Conservation (phyloP, 2,329 filamentous ascomycete genomes). For the Amauroascus verrucosus region DNA sequence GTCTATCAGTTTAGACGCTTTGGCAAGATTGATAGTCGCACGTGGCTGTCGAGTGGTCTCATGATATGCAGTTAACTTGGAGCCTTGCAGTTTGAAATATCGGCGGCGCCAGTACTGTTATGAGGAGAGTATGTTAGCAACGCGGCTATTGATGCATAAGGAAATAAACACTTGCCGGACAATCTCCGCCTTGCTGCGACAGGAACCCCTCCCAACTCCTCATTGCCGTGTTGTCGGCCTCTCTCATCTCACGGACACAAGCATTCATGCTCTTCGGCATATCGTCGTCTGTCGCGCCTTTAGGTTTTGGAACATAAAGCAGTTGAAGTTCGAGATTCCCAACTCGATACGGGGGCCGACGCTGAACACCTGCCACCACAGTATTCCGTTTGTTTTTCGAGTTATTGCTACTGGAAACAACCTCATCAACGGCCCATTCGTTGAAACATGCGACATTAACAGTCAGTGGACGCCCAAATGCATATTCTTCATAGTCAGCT, state of each 20-base stretch:
- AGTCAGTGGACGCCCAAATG: constrained; percentile 77
- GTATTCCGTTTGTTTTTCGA: constrained; percentile 86
- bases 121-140: constrained; percentile 51
- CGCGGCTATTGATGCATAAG: constrained; percentile 46
- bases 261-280: constrained; percentile 99
- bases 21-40: constrained; percentile 90
- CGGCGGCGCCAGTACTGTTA: constrained; percentile 87
- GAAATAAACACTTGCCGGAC: constrained; percentile 59
- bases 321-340: constrained; percentile 91
- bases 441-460: constrained; percentile 95
- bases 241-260: constrained; percentile 84
- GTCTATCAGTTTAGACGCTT: constrained; percentile 86
- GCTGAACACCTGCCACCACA: constrained; percentile 47
- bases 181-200: constrained; percentile 95
- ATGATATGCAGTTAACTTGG: constrained; percentile 89
- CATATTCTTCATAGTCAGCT: constrained; percentile 79
- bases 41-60: constrained; percentile 91
- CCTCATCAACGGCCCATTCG: constrained; percentile 90
- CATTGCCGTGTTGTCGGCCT: constrained; percentile 69
- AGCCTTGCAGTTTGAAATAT: constrained; percentile 87
- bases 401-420: constrained; percentile 51
- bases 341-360: constrained; percentile 84
- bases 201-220: constrained; percentile 78
- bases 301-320: constrained; percentile 86
- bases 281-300: constrained; percentile 76